Percentiles rank a stretch among this genome's conserved stretches.
Conservation (phyloP, 2,329 filamentous ascomycete genomes). For the Aspergillus pseudotamarii region DNA sequence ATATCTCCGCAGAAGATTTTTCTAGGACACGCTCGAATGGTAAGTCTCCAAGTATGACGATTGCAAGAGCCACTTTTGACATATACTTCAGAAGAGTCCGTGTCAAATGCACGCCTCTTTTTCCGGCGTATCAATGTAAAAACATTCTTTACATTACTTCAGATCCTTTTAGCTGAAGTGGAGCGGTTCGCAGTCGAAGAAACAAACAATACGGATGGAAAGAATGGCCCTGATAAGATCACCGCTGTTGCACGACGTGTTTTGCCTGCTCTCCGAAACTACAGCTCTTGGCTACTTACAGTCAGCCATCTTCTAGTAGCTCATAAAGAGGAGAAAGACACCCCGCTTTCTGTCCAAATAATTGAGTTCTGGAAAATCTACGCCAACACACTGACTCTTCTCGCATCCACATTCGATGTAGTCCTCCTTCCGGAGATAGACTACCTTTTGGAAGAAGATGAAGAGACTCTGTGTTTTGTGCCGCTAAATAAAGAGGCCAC, state of each 20-base stretch:
- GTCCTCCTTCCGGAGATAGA: conserved; percentile 57
- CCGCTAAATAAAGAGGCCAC: conserved; percentile 58
- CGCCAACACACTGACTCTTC: conserved; percentile 61
- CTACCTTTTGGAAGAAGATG: conserved; percentile 71
- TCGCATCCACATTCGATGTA: conserved; percentile 62
- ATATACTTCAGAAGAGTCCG: conserved; percentile 49
- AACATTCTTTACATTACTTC: conserved; percentile 72
- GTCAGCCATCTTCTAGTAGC: conserved; percentile 58
- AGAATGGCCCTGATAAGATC: conserved; percentile 51
- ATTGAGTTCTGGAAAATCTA: conserved; percentile 68
- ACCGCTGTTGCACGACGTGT: conserved; percentile 63
- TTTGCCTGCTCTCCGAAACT: conserved; percentile 66
- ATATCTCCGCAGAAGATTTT: conserved; percentile 80
- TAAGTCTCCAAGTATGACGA: conserved; percentile 37
- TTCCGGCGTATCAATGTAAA: conserved; percentile 77
- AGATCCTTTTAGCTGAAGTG: conserved; percentile 70
- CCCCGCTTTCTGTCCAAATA: conserved; percentile 58
- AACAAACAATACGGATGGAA: conserved; percentile 43
- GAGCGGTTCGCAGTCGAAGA: conserved; percentile 58
- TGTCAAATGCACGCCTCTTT: conserved; percentile 54
- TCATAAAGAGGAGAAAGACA: conserved; percentile 54
- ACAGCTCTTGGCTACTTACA: conserved; percentile 67
- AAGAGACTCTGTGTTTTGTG: conserved; percentile 66
- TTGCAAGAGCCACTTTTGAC: conserved; percentile 19
- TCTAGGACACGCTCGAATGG: conserved; percentile 64